Evolutionary conservation across 2,329 filamentous ascomycete genomes (phyloP), one percentile per base, ranked within the genome.

Genomic region (Aspergillus awamori): DNA sequence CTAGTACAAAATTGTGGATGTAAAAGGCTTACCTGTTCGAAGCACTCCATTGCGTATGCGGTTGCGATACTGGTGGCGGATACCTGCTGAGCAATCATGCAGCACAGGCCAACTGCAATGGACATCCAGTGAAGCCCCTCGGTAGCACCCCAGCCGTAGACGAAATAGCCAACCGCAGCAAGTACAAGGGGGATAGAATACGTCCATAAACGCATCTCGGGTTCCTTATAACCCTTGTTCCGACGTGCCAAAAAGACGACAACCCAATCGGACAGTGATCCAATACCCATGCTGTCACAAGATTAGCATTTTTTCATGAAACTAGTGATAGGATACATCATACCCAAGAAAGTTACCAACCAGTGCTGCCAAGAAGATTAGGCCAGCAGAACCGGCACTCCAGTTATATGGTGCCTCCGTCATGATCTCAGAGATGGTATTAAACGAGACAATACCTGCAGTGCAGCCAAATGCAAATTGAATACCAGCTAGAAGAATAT

Each of bases 381-480:
- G 51, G 0, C 69, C 76, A 0, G 74, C 72, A 2, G 73, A 69
- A 0, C 74, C 73, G 0, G 73, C 70, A 36, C 68, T 72, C 71
- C 73, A 78, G 47, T 73, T 68, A 56, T 77, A 77, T 0, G 74
- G 74, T 2, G 71, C 61, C n/a, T 74, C 70, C 2, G 75, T 77
- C 69, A 77, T 76, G 22, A 73, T 73, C 45, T 72, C 71, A 0
- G 71, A 73, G 43, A 73, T 73, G 17, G 74, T 78, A 63, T 74
- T 77, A 69, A 79, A 78, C 15, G 73, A 74, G 8, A 79, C 73
- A 39, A 78, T 76, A 3, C 75, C 75, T 0, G 75, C 77, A 2
- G 77, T 79, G 57, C 75, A 74, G 10, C 77, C 77, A 52, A 80
- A 77, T 0, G 76, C 76, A 51, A 78, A 79, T 61, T 77, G 78